phyloP scores from a whole-genome alignment of 1,284 basidiomycete genomes.

The Puccinia novopanici region DNA sequence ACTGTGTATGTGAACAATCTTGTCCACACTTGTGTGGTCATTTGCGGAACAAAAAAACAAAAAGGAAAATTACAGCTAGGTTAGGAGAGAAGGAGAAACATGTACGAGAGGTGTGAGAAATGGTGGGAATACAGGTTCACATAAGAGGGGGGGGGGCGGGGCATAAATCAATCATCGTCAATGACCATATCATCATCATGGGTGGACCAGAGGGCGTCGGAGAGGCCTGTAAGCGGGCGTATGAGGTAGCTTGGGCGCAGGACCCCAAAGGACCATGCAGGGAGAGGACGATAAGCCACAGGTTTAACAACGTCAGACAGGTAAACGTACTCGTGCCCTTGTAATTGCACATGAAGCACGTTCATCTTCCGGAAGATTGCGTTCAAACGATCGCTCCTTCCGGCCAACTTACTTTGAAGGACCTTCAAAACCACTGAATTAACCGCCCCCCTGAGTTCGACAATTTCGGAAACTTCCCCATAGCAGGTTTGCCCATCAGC shows the following conservation, averaged over 20 bases:
- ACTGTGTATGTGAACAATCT: no score
- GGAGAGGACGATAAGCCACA: not conserved
- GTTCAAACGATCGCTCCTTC: not conserved
- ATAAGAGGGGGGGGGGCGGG: not conserved
- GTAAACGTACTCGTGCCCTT: not conserved
- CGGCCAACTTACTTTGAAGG: not conserved
- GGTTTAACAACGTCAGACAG: not conserved
- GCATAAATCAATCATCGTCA: not conserved
- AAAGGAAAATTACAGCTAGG: no score
- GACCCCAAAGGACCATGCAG: not conserved
- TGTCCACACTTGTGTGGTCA: no score
- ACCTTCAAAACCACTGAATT: not conserved
- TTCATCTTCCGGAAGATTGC: not conserved
- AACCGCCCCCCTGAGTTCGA: not conserved
- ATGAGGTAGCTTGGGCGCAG: not conserved
- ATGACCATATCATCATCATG: no score
- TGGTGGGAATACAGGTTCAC: no score
- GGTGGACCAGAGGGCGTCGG: not conserved
- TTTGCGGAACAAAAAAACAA: no score
- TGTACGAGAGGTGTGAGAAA: no score
- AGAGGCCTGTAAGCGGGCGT: not conserved
- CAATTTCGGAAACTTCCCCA: slow-evolving; percentile 4
- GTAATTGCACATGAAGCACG: not conserved
- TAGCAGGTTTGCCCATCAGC: not conserved
- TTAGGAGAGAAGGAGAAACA: no score